Percentiles rank a stretch among this genome's conserved stretches.
Conservation (phyloP, 78 protist genomes). For the Acrasis kona region DNA sequence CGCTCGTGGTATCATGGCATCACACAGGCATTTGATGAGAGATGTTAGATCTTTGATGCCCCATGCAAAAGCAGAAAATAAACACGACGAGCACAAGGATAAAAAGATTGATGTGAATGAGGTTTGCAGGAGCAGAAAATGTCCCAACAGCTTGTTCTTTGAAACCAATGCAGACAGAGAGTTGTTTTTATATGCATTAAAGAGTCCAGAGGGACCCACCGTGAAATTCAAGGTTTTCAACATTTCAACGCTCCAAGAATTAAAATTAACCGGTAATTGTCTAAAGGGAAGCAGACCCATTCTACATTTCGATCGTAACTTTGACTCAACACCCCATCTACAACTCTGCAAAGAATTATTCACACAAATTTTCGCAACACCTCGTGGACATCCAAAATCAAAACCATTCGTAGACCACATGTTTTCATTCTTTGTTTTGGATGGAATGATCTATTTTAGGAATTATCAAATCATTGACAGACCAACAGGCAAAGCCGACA, state of each 20-base stretch:
- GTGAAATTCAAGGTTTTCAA: conserved; percentile 61
- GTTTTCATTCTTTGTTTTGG: conserved; percentile 65
- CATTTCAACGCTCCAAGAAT: conserved; percentile 82
- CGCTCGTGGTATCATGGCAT: background rate
- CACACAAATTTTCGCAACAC: conserved; percentile 67
- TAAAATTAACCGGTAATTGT: conserved; percentile 91
- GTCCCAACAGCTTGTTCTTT: conserved; percentile 63
- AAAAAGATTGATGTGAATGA: conserved; percentile 53
- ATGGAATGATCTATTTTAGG: conserved; percentile 83
- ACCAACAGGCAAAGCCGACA: background rate
- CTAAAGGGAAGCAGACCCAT: conserved; percentile 89
- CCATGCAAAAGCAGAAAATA: conserved; percentile 60
- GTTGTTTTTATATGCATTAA: conserved; percentile 47
- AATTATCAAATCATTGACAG: conserved; percentile 66
- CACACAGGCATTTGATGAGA: conserved; percentile 65
- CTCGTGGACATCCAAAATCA: conserved; percentile 70
- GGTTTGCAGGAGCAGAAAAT: conserved; percentile 50
- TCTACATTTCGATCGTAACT: conserved; percentile 69
- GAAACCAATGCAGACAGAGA: conserved; percentile 52
- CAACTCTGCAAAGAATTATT: conserved; percentile 63
- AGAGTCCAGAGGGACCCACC: conserved; percentile 81
- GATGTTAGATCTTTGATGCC: conserved; percentile 74
- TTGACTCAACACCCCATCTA: conserved; percentile 54
- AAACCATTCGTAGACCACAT: conserved; percentile 94
- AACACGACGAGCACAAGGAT: conserved; percentile 42